These are phyloP conservation scores for Triticum turgidum DNA, from an alignment of 176 grass and related monocot species.

Conservation along the genomic window DNA sequence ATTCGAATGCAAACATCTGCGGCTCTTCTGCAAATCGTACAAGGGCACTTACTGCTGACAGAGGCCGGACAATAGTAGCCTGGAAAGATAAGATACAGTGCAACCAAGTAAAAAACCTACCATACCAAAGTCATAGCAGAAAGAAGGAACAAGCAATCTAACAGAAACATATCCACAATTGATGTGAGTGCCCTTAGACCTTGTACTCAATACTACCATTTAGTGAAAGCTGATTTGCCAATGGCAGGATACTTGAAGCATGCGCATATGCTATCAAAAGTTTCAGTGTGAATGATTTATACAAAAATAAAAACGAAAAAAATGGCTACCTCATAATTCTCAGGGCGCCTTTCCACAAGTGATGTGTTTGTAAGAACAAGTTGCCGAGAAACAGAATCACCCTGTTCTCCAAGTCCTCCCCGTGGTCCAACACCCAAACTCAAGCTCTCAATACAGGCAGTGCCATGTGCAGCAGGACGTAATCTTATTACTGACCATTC, in stretches of 20 bases:
- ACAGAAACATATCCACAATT: conserved; percentile 7
- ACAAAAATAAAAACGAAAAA: not conserved
- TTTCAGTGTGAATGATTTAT: conserved; percentile 5
- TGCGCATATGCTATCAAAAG: not conserved
- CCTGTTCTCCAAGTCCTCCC: conserved; percentile 96
- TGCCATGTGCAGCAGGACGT: conserved; percentile 85
- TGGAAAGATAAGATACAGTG: conserved; percentile 42
- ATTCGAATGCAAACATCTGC: conserved; percentile 99
- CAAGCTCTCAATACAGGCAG: conserved; percentile 75
- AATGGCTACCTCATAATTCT: conserved; percentile 83
- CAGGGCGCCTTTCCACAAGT: conserved; percentile 88
- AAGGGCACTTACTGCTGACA: conserved; percentile 81
- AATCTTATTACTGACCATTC: conserved; percentile 98
- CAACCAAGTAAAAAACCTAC: conserved; percentile 28
- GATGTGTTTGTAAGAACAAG: conserved; percentile 91
- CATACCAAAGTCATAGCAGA: not conserved
- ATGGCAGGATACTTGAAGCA: not conserved
- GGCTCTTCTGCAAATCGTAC: conserved; percentile 98
- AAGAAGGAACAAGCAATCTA: not conserved
- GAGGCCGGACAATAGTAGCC: conserved; percentile 82
- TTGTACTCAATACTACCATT: conserved; percentile 10
- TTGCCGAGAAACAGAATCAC: conserved; percentile 91
- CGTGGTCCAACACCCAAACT: conserved; percentile 86
- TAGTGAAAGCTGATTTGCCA: not conserved
- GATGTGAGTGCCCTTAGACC: not conserved